Percentiles rank a stretch among this genome's conserved stretches.
Evolutionary conservation across 345 rosid species (phyloP).

Genomic region (Litchi chinensis): DNA sequence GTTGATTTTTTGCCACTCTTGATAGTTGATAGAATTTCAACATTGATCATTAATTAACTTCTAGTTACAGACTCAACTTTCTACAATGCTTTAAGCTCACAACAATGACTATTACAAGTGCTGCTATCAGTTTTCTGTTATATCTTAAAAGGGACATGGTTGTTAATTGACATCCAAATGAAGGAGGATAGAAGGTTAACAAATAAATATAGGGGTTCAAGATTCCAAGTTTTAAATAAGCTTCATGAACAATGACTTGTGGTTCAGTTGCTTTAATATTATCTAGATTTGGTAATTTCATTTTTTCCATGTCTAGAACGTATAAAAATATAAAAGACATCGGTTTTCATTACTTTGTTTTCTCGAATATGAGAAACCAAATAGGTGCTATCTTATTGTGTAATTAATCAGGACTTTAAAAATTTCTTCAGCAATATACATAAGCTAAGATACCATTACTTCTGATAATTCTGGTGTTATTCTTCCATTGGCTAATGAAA

Average conservation of each 20-base stretch:
- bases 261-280: background rate
- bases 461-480: background rate
- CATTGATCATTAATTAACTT: background rate
- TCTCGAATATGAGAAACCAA: background rate
- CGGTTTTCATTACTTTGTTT: background rate
- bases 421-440: background rate
- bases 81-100: background rate
- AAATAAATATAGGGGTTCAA: background rate
- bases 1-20: background rate
- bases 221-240: background rate
- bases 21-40: background rate
- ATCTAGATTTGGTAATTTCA: background rate
- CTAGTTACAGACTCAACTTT: background rate
- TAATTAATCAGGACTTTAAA: background rate
- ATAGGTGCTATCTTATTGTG: background rate
- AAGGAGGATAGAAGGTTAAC: background rate
- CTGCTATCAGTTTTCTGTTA: background rate
- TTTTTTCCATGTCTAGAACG: background rate
- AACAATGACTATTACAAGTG: background rate
- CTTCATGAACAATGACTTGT: background rate
- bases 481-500: background rate
- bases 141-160: background rate
- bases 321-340: too few species aligned
- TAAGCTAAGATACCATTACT: background rate
- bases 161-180: background rate